phyloP scores from a whole-genome alignment of 257 asterid genomes.

The Nicotiana noctiflora region DNA sequence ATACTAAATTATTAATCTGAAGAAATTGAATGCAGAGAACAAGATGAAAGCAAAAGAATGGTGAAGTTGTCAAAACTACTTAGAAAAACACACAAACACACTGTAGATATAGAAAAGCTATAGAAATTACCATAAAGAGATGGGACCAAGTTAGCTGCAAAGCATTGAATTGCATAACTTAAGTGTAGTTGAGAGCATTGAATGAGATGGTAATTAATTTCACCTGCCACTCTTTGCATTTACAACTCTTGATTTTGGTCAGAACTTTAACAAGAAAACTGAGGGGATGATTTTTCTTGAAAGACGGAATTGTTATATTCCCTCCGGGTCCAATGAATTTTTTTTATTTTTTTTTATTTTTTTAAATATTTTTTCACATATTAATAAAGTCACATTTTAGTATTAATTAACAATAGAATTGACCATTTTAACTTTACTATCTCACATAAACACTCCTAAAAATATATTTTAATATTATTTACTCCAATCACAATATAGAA shows the following conservation, averaged over 20 bases:
- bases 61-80: not conserved
- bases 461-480: no score
- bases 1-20: not conserved
- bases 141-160: conserved; percentile 30
- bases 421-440: no score
- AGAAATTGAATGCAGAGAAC: not conserved
- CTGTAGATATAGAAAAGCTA: not conserved
- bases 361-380: no score
- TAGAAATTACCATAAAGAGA: conserved; percentile 13
- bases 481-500: no score
- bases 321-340: no score
- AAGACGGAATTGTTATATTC: not conserved
- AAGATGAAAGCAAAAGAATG: not conserved
- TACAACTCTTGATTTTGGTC: conserved; percentile 1
- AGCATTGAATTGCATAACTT: conserved; percentile 29
- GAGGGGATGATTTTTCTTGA: not conserved
- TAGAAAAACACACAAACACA: not conserved
- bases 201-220: conserved; percentile 26
- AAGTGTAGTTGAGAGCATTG: conserved; percentile 43
- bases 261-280: not conserved
- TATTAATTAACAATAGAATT: no score
- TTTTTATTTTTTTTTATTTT: no score
- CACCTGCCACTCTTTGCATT: conserved; percentile 22
- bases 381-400: no score
- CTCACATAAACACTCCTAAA: no score